These are phyloP conservation scores for Blakeslea trispora DNA, from an alignment of 371 early-diverging fungal species.

Conservation along the genomic window DNA sequence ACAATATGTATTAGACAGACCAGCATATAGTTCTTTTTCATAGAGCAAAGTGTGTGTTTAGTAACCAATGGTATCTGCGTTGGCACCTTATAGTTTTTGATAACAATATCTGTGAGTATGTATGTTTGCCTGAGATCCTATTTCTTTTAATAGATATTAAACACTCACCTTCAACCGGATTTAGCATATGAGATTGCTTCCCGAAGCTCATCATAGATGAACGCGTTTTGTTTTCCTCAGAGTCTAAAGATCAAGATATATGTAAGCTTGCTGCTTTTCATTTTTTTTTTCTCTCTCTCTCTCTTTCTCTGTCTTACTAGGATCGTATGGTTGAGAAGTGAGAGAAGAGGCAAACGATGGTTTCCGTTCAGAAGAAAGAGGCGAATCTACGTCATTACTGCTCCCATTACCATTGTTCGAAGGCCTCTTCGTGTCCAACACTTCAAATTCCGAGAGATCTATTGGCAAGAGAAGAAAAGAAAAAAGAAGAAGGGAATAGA, in stretches of 20 bases:
- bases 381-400: not conserved
- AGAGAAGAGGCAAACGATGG: conserved; percentile 9
- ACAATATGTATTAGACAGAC: too few species aligned
- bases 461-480: too few species aligned
- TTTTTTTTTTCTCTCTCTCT: too few species aligned
- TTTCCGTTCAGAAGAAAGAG: conserved; percentile 4
- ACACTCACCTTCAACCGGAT: conserved; percentile 24
- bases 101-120: not conserved
- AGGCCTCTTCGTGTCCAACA: too few species aligned
- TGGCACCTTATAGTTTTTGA: not conserved
- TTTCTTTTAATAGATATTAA: not conserved
- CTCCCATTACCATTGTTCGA: not conserved
- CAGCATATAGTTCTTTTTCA: too few species aligned
- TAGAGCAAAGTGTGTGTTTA: too few species aligned
- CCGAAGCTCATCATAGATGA: conserved; percentile 35
- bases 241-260: too few species aligned
- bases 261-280: too few species aligned
- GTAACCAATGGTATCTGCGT: too few species aligned
- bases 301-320: too few species aligned
- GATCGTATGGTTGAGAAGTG: conserved; percentile 1
- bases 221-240: conserved; percentile 5
- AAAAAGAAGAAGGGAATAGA: too few species aligned
- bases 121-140: not conserved
- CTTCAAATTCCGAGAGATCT: too few species aligned
- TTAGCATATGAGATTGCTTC: conserved; percentile 35